Evolutionary conservation across 805 yeast genomes (phyloP).

Genomic region (Candida ovalis): DNA sequence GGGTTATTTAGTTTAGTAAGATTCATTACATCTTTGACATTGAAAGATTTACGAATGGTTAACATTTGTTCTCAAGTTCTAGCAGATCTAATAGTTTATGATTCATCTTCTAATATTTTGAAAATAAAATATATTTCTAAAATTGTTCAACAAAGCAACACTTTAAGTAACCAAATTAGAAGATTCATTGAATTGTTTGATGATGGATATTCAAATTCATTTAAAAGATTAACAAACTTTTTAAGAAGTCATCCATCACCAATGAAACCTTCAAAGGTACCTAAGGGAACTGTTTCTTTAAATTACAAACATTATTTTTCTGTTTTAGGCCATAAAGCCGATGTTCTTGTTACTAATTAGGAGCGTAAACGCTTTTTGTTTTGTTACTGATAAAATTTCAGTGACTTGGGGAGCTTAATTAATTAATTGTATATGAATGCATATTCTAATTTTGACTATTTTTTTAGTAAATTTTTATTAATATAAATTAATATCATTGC

Average conservation of each 20-base stretch:
- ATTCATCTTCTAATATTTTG: constrained; percentile 4
- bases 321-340: constrained; percentile 8
- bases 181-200: constrained; percentile 33
- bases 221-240: constrained; percentile 24
- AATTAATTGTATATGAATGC: no score
- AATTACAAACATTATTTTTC: constrained; percentile 17
- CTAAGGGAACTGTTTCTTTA: constrained; percentile 25
- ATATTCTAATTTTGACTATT: no score
- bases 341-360: neutral
- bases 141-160: constrained; percentile 23
- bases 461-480: no score
- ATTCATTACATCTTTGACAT: constrained; percentile 30
- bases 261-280: constrained; percentile 30
- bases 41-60: constrained; percentile 32
- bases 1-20: constrained; percentile 40
- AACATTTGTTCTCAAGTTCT: constrained; percentile 21
- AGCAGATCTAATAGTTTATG: constrained; percentile 16
- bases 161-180: constrained; percentile 27
- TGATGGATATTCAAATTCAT: constrained; percentile 28
- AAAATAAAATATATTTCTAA: constrained; percentile 14
- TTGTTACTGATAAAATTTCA: no score
- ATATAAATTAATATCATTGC: no score
- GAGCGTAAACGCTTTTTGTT: no score
- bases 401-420: no score
- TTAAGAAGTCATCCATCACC: constrained; percentile 31